These are phyloP conservation scores for Hypoxylon lienhwacheense DNA, from an alignment of 495 filamentous ascomycete genomes.

Conservation along the genomic window DNA sequence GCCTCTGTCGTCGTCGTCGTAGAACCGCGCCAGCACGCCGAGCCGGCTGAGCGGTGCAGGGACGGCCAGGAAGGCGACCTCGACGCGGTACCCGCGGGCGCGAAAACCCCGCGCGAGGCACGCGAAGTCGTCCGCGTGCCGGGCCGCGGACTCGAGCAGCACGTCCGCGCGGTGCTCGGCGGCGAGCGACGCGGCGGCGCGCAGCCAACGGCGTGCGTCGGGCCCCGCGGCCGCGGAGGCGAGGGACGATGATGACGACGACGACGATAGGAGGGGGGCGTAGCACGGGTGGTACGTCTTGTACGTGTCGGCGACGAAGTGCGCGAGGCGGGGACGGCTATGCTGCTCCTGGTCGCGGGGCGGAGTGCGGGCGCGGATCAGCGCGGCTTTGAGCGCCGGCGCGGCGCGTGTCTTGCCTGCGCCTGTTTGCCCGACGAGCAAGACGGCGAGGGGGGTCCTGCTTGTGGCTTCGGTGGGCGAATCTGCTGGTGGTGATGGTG, in stretches of 20 bases:
- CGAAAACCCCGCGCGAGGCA: conserved; percentile 32
- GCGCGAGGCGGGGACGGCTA: conserved; percentile 21
- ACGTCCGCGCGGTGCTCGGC: conserved; percentile 23
- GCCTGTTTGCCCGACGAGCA: conserved; percentile 48
- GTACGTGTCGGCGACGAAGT: conserved; percentile 50
- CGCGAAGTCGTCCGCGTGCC: conserved; percentile 39
- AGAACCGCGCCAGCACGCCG: conserved; percentile 40
- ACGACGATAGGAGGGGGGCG: conserved; percentile 13
- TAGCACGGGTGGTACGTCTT: conserved; percentile 48
- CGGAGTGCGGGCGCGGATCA: conserved; percentile 16
- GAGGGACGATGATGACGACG: conserved; percentile 19
- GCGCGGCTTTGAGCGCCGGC: conserved; percentile 32
- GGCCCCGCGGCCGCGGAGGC: conserved; percentile 36
- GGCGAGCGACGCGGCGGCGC: conserved; percentile 33
- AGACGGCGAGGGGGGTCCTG: conserved; percentile 35
- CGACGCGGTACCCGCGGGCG: conserved; percentile 27
- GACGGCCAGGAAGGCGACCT: conserved; percentile 42
- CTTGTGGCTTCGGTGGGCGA: not conserved
- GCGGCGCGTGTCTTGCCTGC: conserved; percentile 46
- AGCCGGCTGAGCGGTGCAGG: conserved; percentile 39
- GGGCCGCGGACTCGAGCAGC: conserved; percentile 43
- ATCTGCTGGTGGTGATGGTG: not conserved
- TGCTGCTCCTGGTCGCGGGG: no score
- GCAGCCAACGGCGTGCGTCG: conserved; percentile 43
- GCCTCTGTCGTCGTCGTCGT: conserved; percentile 35